Percentiles rank a stretch among this genome's conserved stretches.
Conservation (phyloP, 2,329 filamentous ascomycete species). For the Botrytis fragariae region DNA sequence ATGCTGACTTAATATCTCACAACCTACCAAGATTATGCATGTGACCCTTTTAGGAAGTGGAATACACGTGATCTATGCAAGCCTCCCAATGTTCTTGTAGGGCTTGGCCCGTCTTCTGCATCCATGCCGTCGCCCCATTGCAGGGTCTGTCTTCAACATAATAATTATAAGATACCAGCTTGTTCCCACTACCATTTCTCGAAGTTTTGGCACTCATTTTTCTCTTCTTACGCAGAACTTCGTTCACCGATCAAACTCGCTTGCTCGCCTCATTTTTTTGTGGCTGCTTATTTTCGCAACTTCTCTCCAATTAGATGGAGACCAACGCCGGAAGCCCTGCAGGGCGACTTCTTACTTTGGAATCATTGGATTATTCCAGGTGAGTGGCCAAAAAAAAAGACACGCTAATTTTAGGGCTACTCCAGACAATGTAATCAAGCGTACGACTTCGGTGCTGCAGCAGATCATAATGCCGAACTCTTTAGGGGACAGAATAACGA, state of each 20-base stretch:
- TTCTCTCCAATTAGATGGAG: not conserved
- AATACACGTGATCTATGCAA: not conserved
- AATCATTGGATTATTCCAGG: not conserved
- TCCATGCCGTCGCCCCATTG: not conserved
- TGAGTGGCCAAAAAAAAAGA: not conserved
- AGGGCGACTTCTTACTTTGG: not conserved
- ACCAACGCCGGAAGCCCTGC: not conserved
- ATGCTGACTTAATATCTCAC: too few relatives aligned
- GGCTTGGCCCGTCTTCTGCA: not conserved
- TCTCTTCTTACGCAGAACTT: not conserved
- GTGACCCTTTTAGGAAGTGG: not conserved
- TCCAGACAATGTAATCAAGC: too few relatives aligned
- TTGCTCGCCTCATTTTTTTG: not conserved
- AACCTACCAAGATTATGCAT: not conserved
- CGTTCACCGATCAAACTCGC: not conserved
- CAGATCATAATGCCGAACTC: not conserved
- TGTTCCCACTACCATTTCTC: not conserved
- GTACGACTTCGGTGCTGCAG: not conserved
- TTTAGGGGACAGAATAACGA: not conserved
- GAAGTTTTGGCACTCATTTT: not conserved
- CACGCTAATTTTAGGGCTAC: not conserved
- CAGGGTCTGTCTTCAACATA: fast-evolving
- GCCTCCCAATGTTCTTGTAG: not conserved
- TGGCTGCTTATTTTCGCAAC: not conserved
- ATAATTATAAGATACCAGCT: not conserved